These are phyloP conservation scores for Grigorovia yakushimaensis DNA, from an alignment of 805 yeast genomes.

Conservation along the genomic window DNA sequence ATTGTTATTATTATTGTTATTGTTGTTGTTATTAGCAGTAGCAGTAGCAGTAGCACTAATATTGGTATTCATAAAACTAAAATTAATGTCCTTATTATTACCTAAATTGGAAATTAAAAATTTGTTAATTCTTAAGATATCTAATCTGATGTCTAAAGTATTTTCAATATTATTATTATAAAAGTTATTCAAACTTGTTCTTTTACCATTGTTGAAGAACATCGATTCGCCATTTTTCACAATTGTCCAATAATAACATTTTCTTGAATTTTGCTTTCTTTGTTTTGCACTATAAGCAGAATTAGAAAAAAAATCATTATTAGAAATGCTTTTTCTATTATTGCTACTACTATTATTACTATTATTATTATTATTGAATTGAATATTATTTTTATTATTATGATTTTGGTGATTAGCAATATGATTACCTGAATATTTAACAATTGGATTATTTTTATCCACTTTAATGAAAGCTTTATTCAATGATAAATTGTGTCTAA, in stretches of 20 bases:
- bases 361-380: too few relatives aligned
- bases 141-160: neutral
- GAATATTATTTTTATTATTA: neutral
- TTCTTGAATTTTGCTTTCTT: neutral
- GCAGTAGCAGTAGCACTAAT: neutral
- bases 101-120: neutral
- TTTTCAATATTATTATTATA: neutral
- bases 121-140: neutral
- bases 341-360: too few relatives aligned
- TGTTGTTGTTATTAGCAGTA: neutral
- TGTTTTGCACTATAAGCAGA: neutral
- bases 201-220: neutral
- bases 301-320: too few relatives aligned
- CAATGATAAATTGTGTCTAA: conserved; percentile 86
- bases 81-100: too few relatives aligned
- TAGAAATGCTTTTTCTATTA: too few relatives aligned
- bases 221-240: neutral
- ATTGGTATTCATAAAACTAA: too few relatives aligned
- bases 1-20: neutral
- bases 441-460: neutral
- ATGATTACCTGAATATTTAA: neutral
- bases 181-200: too few relatives aligned
- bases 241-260: neutral
- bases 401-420: neutral
- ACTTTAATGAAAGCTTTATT: conserved; percentile 79